Conservation (phyloP, 208 protist species). For the Trypanosoma theileri region DNA sequence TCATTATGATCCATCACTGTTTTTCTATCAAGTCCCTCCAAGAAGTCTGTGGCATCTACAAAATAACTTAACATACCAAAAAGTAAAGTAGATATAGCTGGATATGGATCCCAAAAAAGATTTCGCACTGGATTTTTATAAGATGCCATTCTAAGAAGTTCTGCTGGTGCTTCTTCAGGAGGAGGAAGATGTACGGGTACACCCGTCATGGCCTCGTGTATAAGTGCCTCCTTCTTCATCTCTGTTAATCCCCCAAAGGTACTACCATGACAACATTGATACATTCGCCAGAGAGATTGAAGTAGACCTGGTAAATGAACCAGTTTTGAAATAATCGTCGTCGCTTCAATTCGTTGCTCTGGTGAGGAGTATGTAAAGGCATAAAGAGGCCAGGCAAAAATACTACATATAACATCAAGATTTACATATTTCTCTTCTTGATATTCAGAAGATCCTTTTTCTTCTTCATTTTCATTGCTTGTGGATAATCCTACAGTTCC, state of each 20-base stretch:
- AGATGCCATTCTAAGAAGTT: constrained; percentile 4
- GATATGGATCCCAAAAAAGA: constrained; percentile 67
- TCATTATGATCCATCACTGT: constrained; percentile 46
- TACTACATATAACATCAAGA: constrained; percentile 66
- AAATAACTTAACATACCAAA: constrained; percentile 77
- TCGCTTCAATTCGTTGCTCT: constrained; percentile 48
- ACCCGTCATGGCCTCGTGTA: constrained; percentile 3
- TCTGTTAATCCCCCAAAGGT: constrained; percentile 5
- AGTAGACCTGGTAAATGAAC: constrained; percentile 54
- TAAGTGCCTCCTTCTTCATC: neutral
- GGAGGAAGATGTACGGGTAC: constrained; percentile 11
- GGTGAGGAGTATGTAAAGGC: constrained; percentile 39
- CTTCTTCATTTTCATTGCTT: neutral
- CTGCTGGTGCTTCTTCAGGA: constrained; percentile 4
- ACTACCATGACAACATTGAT: constrained; percentile 39
- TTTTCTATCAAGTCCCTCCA: constrained; percentile 45
- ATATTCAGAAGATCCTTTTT: neutral
- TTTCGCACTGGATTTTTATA: neutral
- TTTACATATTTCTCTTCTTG: constrained; percentile 19
- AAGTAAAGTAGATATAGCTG: constrained; percentile 71
- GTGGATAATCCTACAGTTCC: too few relatives aligned
- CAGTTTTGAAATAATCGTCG: constrained; percentile 63
- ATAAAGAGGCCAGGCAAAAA: constrained; percentile 81
- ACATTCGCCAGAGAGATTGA: constrained; percentile 65
- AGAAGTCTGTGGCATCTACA: constrained; percentile 69